Evolutionary conservation across 352 stramenopile genomes (phyloP).

Genomic region (Phytophthora syringae): DNA sequence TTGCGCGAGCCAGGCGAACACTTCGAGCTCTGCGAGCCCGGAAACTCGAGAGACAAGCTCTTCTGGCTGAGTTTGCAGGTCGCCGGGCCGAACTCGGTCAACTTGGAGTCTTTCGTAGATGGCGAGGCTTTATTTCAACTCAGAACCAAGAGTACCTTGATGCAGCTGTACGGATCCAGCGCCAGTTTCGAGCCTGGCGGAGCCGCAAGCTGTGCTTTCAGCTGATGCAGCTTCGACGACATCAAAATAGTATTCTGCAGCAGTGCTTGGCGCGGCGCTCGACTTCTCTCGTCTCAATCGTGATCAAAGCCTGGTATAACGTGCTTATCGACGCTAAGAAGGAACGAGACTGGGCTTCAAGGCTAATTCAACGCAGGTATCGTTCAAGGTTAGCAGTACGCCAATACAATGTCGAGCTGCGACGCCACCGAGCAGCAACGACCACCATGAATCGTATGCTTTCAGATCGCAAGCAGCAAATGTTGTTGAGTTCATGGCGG

Average conservation of each 20-base stretch:
- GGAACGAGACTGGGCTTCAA: conserved; percentile 26
- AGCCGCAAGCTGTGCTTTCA: conserved; percentile 44
- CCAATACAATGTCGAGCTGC: conserved; percentile 47
- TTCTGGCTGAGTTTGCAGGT: conserved; percentile 45
- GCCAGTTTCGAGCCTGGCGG: conserved; percentile 41
- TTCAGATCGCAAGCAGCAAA: conserved; percentile 39
- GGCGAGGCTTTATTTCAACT: conserved; percentile 45
- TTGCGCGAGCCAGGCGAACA: conserved; percentile 43
- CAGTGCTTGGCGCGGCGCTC: conserved; percentile 42
- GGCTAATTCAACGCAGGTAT: conserved; percentile 52
- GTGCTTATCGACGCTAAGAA: conserved; percentile 16
- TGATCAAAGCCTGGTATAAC: conserved; percentile 38
- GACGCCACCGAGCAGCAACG: conserved; percentile 49
- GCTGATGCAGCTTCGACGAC: conserved; percentile 37
- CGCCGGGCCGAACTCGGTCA: conserved; percentile 36
- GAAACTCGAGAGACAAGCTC: conserved; percentile 43
- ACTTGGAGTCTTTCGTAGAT: conserved; percentile 39
- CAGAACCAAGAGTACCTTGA: conserved; percentile 38
- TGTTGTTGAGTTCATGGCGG: conserved; percentile 42
- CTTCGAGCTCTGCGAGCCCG: conserved; percentile 39
- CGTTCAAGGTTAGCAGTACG: conserved; percentile 40
- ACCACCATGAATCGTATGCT: conserved; percentile 60
- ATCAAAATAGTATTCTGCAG: conserved; percentile 50
- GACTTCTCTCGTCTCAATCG: conserved; percentile 18
- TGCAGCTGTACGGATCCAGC: conserved; percentile 50